Conservation (phyloP, 148 eudicot species). For the Mesembryanthemum crystallinum region DNA sequence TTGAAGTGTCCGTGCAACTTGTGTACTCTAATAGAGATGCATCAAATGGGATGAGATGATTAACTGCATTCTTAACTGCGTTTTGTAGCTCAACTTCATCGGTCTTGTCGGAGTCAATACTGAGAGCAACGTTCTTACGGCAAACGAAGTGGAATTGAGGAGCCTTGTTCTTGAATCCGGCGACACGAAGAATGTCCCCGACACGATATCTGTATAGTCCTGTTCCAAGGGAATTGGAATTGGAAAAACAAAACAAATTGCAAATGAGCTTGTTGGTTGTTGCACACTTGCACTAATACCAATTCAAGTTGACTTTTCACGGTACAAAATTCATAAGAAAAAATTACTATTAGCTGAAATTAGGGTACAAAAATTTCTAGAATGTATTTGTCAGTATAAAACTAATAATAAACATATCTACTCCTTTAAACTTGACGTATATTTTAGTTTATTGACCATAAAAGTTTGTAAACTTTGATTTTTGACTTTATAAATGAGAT, state of each 20-base stretch:
- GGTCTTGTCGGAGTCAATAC: conserved; percentile 82
- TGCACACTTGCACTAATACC: background rate
- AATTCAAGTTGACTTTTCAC: no score
- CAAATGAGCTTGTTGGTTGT: no score
- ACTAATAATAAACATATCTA: no score
- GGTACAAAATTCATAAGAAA: no score
- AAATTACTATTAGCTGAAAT: no score
- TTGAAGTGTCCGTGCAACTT: conserved; percentile 53
- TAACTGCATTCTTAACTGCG: conserved; percentile 49
- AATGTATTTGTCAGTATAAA: no score
- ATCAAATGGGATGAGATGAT: conserved; percentile 51
- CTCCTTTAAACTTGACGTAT: no score
- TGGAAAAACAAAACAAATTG: no score
- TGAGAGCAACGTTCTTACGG: conserved; percentile 63
- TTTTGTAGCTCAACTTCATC: conserved; percentile 73
- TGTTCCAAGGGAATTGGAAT: conserved; percentile 21
- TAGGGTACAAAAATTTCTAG: no score
- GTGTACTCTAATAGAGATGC: conserved; percentile 64
- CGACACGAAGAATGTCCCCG: conserved; percentile 62
- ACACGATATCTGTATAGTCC: conserved; percentile 73
- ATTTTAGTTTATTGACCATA: no score
- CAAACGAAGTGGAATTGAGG: conserved; percentile 77
- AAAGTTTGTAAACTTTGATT: no score
- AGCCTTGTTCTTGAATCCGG: conserved; percentile 77
- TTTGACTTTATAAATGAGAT: no score